A percentile compares a stretch with the other conserved stretches of the same genome.
These are phyloP conservation scores for Solanum tarijense DNA, from an alignment of 257 asterid genomes.

Conservation along the genomic window DNA sequence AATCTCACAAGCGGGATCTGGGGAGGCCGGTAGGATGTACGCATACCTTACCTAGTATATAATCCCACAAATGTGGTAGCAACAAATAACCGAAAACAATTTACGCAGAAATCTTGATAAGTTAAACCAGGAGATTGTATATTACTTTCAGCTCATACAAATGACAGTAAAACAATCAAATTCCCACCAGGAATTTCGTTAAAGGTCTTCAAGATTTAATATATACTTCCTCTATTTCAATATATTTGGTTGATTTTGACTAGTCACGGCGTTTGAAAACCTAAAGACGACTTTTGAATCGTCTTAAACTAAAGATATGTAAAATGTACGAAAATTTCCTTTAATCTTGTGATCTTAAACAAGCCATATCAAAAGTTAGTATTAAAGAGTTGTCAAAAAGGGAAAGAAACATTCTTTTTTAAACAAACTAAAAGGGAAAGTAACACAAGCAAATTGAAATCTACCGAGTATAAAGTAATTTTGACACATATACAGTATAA, in stretches of 20 bases:
- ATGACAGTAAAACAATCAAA: background rate
- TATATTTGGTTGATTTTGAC: background rate
- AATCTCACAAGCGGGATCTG: background rate
- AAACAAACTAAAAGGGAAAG: background rate
- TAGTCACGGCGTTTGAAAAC: background rate
- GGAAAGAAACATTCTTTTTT: too few species aligned
- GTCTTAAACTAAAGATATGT: background rate
- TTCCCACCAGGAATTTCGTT: background rate
- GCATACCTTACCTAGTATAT: background rate
- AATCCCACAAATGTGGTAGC: background rate
- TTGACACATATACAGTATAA: background rate
- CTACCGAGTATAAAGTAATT: background rate
- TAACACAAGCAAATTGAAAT: background rate
- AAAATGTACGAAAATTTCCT: background rate
- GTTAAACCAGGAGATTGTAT: background rate
- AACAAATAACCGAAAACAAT: background rate
- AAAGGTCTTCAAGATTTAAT: background rate
- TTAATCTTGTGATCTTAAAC: background rate
- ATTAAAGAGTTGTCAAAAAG: background rate
- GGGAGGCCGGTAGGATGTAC: background rate
- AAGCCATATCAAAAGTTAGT: background rate
- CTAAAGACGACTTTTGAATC: too few species aligned
- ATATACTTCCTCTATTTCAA: background rate
- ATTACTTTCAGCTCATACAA: background rate
- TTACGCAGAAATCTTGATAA: background rate